Conservation (phyloP, 2,329 filamentous ascomycete species). For the Sporothrix globosa region DNA sequence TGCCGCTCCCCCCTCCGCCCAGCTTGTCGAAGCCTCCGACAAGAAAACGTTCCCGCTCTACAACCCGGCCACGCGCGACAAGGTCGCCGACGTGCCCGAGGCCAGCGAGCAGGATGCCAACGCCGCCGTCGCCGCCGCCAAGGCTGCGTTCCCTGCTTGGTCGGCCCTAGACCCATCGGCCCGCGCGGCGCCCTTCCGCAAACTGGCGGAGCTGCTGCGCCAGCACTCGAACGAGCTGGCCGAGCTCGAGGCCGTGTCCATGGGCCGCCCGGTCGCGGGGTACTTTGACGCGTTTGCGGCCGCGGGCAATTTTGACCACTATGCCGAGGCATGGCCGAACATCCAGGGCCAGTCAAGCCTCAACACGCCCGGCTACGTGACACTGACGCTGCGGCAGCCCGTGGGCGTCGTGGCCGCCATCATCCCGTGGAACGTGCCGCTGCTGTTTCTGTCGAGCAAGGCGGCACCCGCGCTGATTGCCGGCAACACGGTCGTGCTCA, state of each 20-base stretch:
- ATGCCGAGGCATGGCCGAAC: slow-evolving; percentile 48
- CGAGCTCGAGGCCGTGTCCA: slow-evolving; percentile 50
- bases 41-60: slow-evolving; percentile 50
- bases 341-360: slow-evolving; percentile 53
- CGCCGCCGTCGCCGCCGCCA: slow-evolving; percentile 49
- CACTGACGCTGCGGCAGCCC: slow-evolving; percentile 53
- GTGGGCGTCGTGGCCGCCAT: slow-evolving; percentile 59
- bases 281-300: slow-evolving; percentile 47
- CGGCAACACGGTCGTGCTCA: slow-evolving; percentile 60
- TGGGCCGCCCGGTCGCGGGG: slow-evolving; percentile 48
- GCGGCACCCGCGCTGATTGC: slow-evolving; percentile 64
- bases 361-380: slow-evolving; percentile 53
- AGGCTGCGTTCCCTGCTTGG: slow-evolving; percentile 52
- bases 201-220: slow-evolving; percentile 51
- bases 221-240: slow-evolving; percentile 50
- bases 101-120: slow-evolving; percentile 51
- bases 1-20: no score
- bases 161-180: slow-evolving; percentile 46
- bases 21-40: slow-evolving; percentile 52
- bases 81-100: slow-evolving; percentile 49
- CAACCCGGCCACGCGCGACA: slow-evolving; percentile 49
- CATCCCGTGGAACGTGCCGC: slow-evolving; percentile 68
- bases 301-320: slow-evolving; percentile 47
- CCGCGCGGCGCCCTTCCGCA: slow-evolving; percentile 49
- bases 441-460: slow-evolving; percentile 69